phyloP scores from a whole-genome alignment of 768 basidiomycete species.

The Suillus tomentosus region DNA sequence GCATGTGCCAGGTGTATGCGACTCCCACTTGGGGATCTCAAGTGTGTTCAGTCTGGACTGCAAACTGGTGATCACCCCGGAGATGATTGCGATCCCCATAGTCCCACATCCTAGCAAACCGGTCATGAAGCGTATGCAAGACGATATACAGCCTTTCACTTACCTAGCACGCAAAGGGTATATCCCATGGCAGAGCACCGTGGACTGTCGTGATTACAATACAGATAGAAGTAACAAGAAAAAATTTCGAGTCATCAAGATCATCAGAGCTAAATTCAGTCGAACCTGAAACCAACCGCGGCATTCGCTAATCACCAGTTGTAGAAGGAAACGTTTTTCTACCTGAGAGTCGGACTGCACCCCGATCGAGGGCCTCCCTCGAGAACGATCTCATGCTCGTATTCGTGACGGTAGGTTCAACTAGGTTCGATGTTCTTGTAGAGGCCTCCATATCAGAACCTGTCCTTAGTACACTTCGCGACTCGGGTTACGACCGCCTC shows the following conservation, averaged over 20 bases:
- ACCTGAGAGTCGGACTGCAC: not conserved
- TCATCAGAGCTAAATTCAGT: not conserved
- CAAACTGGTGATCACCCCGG: constrained; percentile 87
- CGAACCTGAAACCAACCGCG: not conserved
- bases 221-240: not conserved
- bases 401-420: constrained; percentile 91
- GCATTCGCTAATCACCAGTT: not conserved
- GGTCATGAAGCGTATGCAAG: constrained; percentile 19
- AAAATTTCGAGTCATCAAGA: constrained; percentile 16
- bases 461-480: constrained; percentile 56
- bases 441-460: constrained; percentile 54
- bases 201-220: constrained; percentile 6
- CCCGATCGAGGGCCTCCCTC: not conserved
- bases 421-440: constrained; percentile 78
- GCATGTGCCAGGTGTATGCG: constrained; percentile 69
- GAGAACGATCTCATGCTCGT: constrained; percentile 32
- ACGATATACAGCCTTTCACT: constrained; percentile 12
- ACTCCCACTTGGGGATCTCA: constrained; percentile 58
- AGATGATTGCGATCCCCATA: constrained; percentile 95
- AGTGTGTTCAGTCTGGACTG: constrained; percentile 45
- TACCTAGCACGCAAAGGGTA: constrained; percentile 86
- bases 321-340: not conserved
- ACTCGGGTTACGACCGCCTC: constrained; percentile 59
- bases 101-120: constrained; percentile 84
- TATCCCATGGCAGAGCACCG: constrained; percentile 68